Base-by-base conservation (phyloP, 495 filamentous ascomycete species). In the Astrothelium macrocarpum region DNA sequence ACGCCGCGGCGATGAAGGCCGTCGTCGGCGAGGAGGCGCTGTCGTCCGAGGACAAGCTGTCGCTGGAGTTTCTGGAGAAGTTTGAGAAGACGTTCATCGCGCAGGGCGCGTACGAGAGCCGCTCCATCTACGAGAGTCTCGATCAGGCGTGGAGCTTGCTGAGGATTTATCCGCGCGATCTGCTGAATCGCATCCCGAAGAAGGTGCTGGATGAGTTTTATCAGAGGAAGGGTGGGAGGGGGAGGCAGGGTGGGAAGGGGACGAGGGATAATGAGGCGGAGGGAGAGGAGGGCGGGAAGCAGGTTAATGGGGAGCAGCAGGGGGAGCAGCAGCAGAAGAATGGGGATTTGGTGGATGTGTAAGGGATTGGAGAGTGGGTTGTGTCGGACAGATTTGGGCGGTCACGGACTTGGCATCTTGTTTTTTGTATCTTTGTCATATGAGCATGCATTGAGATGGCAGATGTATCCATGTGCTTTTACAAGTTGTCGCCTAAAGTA, bases 1-100 rank as follows among this genome's bases (percentile, higher is more conserved):
- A 99, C 73, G 94, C 93, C 0, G 95, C 94, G 46, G 86, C 90
- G 75, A 99, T 99, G 94, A 99, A 99, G 80, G 94, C 94, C 61
- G 94, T 99, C 73, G 95, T 99, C 64, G 94, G 94, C 74, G 94
- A 99, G 75, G 94, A 99, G 74, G 94, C 94, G 42, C 78, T 99
- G 61, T 94, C 89, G 28, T 82, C 89, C 56, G 94, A 99, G 79
- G 94, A 99, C 79, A 97, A 96, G 79, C 84, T 97, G 56, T 95
- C 91, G 16, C 83, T 99, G 11, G 94, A 99, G 76, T 98, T 99
- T 82, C 80, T 99, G 64, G 95, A 97, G 67, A 96, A 96, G 73
- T 99, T 99, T 75, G 94, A 99, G 79, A 83, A 87, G 61, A 85
- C 82, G 49, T 99, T 96, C 79, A 95, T 99, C 79, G 80, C 79